Percentiles rank a stretch among this genome's conserved stretches.
Conservation (phyloP, 2,329 filamentous ascomycete species). For the Bretziella fagacearum region DNA sequence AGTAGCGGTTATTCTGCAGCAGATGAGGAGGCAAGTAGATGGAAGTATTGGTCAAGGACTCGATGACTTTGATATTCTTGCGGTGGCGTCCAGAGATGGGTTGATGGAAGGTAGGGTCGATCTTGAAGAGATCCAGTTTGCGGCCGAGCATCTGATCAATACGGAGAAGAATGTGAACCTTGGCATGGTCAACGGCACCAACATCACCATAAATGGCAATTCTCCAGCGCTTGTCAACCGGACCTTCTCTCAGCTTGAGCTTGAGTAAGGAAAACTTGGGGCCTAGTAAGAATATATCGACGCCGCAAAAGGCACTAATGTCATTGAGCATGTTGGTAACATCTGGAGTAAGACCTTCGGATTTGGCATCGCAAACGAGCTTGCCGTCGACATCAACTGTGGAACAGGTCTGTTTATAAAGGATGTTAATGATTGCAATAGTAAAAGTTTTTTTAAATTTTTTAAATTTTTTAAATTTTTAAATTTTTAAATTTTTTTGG, state of each 20-base stretch:
- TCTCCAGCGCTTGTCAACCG: conserved; percentile 77
- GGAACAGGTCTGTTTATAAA: conserved; percentile 56
- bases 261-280: conserved; percentile 72
- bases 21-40: conserved; percentile 97
- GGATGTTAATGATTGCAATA: not conserved
- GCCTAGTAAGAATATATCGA: conserved; percentile 89
- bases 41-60: conserved; percentile 85
- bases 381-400: conserved; percentile 86
- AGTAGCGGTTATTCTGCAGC: conserved; percentile 79
- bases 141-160: conserved; percentile 79
- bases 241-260: conserved; percentile 58
- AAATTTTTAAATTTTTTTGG: too few species aligned
- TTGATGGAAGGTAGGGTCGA: conserved; percentile 78
- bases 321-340: conserved; percentile 76
- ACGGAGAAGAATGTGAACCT: conserved; percentile 88
- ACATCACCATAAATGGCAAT: conserved; percentile 91
- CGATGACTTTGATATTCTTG: conserved; percentile 96
- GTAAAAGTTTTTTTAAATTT: not conserved
- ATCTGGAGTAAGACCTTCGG: conserved; percentile 52
- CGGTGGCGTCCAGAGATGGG: conserved; percentile 83
- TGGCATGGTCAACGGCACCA: conserved; percentile 89
- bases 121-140: conserved; percentile 59
- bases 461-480: too few species aligned
- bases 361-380: conserved; percentile 59
- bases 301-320: conserved; percentile 74